These are phyloP conservation scores for Pilatotrama ljubarskyi DNA, from an alignment of 768 basidiomycete species.

Conservation along the genomic window DNA sequence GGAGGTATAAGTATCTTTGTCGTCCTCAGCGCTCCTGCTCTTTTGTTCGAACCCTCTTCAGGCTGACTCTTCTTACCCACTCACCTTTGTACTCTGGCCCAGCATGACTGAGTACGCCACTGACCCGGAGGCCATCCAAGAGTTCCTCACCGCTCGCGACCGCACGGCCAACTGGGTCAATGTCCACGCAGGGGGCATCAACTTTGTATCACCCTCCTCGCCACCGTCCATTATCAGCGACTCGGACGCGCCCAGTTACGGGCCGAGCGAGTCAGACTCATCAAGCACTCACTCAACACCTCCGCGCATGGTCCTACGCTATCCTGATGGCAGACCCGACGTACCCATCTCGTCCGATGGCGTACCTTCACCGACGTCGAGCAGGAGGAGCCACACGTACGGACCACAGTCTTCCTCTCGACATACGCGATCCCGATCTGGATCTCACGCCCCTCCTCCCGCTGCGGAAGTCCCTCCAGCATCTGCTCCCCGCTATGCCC, in stretches of 20 bases:
- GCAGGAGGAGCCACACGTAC: slow-evolving; percentile 12
- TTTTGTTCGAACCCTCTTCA: slow-evolving; percentile 21
- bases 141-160: slow-evolving; percentile 58
- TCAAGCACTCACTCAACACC: slow-evolving; percentile 51
- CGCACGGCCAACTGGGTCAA: slow-evolving; percentile 68
- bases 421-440: slow-evolving; percentile 21
- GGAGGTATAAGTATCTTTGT: slow-evolving; percentile 20
- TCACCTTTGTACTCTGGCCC: slow-evolving; percentile 13
- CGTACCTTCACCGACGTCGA: slow-evolving; percentile 4
- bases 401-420: slow-evolving; percentile 16
- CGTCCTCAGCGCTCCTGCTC: slow-evolving; percentile 8
- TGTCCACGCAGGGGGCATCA: slow-evolving; percentile 33
- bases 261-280: slow-evolving; percentile 41
- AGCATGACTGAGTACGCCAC: slow-evolving; percentile 66
- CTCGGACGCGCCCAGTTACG: slow-evolving; percentile 34
- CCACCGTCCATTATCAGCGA: slow-evolving; percentile 30
- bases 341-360: slow-evolving; percentile 54
- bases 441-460: slow-evolving; percentile 16
- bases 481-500: slow-evolving; percentile 21
- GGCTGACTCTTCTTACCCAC: slow-evolving; percentile 17
- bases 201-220: slow-evolving; percentile 20
- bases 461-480: slow-evolving; percentile 4
- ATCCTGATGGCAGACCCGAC: slow-evolving; percentile 63
- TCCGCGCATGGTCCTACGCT: slow-evolving; percentile 72
- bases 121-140: slow-evolving; percentile 57